phyloP scores from a whole-genome alignment of 176 grass and related monocot genomes.

The Calamus simplicifolius region DNA sequence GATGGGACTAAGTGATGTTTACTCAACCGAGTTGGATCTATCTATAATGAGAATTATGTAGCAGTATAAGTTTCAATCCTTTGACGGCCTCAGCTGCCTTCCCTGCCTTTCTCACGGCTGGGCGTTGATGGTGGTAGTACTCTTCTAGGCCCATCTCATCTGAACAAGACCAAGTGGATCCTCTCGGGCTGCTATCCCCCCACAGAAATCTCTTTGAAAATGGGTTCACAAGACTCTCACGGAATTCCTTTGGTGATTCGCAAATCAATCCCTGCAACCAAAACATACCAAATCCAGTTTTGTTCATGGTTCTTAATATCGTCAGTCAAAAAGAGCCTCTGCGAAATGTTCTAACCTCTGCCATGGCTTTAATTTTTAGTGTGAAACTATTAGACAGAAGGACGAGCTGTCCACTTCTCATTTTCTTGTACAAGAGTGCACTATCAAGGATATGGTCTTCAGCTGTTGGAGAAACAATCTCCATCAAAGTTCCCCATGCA shows the following conservation, averaged over 20 bases:
- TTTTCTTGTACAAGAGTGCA: slow-evolving; percentile 46
- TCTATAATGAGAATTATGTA: slow-evolving; percentile 54
- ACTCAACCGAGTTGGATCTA: slow-evolving; percentile 25
- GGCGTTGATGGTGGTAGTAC: slow-evolving; percentile 45
- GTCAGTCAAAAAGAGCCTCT: background rate
- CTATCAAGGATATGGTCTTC: slow-evolving; percentile 74
- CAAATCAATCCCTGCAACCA: slow-evolving; percentile 56
- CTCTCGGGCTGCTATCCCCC: slow-evolving; percentile 43
- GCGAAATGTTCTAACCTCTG: slow-evolving; percentile 43
- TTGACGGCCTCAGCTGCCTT: slow-evolving; percentile 38
- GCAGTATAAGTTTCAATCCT: slow-evolving; percentile 87
- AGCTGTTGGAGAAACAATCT: slow-evolving; percentile 45
- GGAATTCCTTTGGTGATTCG: slow-evolving; percentile 70
- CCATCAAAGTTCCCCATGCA: slow-evolving; percentile 26
- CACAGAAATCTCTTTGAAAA: slow-evolving; percentile 86
- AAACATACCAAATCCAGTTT: background rate
- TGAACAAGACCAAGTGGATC: slow-evolving; percentile 37
- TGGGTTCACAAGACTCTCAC: slow-evolving; percentile 67
- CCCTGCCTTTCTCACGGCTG: slow-evolving; percentile 17
- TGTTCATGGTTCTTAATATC: background rate
- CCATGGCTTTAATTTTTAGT: slow-evolving; percentile 97
- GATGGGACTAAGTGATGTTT: no score
- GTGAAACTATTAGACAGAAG: slow-evolving; percentile 56
- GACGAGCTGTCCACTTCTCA: slow-evolving; percentile 32
- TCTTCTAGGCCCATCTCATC: slow-evolving; percentile 33